These are phyloP conservation scores for Clavariopsis aquatica DNA, from an alignment of 495 filamentous ascomycete genomes.

Conservation along the genomic window DNA sequence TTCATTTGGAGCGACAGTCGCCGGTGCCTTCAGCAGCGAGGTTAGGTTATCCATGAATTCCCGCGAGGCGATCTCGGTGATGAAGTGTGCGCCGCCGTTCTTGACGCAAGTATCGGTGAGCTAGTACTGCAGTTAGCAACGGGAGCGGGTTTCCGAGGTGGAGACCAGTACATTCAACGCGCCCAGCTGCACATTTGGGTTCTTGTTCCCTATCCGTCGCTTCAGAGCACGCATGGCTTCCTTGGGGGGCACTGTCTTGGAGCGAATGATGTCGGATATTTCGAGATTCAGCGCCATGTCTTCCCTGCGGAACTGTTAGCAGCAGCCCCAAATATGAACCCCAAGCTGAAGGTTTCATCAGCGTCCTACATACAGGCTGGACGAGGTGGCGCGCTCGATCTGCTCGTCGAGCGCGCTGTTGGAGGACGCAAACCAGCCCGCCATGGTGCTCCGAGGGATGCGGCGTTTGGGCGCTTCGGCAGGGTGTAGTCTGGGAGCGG, in stretches of 20 bases:
- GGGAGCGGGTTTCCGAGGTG: constrained; percentile 6
- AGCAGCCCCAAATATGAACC: not conserved
- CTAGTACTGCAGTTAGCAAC: constrained; percentile 43
- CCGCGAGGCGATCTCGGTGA: constrained; percentile 88
- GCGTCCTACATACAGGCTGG: constrained; percentile 68
- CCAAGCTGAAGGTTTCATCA: not conserved
- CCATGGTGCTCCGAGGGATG: constrained; percentile 55
- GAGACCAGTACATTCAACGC: constrained; percentile 71
- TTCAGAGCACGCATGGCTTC: constrained; percentile 97
- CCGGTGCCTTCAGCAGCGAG: constrained; percentile 79
- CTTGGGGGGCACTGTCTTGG: constrained; percentile 93
- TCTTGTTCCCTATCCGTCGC: constrained; percentile 89
- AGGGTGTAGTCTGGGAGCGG: constrained; percentile 25
- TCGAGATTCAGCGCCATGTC: constrained; percentile 96
- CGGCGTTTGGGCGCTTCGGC: constrained; percentile 1
- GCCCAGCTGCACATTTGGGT: constrained; percentile 92
- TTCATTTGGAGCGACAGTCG: constrained; percentile 72
- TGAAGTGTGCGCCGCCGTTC: constrained; percentile 95
- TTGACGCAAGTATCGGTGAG: constrained; percentile 98
- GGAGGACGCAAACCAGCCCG: constrained; percentile 79
- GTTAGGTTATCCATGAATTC: constrained; percentile 98
- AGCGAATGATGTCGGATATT: constrained; percentile 93
- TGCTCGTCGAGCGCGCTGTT: constrained; percentile 91
- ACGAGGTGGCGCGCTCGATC: constrained; percentile 90
- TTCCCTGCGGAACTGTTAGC: constrained; percentile 60